phyloP scores from a whole-genome alignment of 2,329 filamentous ascomycete species.

The Fusarium sp. region DNA sequence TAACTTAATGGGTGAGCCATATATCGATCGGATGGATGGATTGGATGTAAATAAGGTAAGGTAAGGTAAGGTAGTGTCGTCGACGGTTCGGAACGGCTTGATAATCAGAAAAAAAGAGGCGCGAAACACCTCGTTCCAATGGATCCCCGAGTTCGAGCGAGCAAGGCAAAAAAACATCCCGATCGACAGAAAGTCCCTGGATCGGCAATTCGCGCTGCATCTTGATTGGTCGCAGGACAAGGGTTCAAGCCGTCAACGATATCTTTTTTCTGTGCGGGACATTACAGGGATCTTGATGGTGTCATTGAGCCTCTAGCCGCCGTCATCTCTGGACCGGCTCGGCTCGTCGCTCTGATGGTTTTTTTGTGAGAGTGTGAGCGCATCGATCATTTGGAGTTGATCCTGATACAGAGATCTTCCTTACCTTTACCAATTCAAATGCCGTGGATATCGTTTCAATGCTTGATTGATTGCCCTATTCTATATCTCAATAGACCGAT shows the following conservation, averaged over 20 bases:
- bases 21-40: not conserved
- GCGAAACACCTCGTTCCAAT: not conserved
- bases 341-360: slow-evolving; percentile 3
- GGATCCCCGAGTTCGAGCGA: not conserved
- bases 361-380: not conserved
- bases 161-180: not conserved
- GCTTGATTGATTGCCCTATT: not conserved
- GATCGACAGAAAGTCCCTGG: slow-evolving; percentile 27
- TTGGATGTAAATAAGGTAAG: not conserved
- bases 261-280: slow-evolving; percentile 12
- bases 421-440: not conserved
- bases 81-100: not conserved
- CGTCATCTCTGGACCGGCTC: slow-evolving; percentile 11
- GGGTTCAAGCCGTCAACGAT: slow-evolving; percentile 36
- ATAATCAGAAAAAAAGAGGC: slow-evolving; percentile 12
- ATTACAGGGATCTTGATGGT: slow-evolving; percentile 37
- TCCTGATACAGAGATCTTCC: not conserved
- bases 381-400: not conserved
- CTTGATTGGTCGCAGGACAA: slow-evolving; percentile 25
- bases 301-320: slow-evolving; percentile 24
- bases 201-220: slow-evolving; percentile 7
- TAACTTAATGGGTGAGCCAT: not conserved
- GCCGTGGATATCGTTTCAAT: not conserved
- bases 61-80: not conserved
- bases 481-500: not conserved